Evolutionary conservation across 257 asterid genomes (phyloP), one percentile per base, ranked within the genome.

Genomic region (Solanum rostratum): DNA sequence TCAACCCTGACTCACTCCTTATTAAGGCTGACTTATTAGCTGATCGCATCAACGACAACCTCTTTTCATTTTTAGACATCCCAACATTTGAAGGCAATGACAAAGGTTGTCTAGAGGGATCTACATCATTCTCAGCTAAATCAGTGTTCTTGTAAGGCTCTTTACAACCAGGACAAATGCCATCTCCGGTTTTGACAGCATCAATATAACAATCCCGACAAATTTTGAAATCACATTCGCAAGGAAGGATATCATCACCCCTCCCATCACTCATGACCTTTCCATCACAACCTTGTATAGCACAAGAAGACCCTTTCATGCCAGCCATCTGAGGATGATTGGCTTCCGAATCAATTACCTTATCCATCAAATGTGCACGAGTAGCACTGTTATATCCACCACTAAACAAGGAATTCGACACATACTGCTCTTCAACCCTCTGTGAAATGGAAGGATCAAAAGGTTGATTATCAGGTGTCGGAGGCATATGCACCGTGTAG

Each of bases 271-370:
- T 94, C 98, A 94, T 90, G 39, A 93, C 98, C 53, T 91, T 93
- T 7, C 97, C 99, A 86, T 95, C 98, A 43, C 99, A 95, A 5
- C 99, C 99, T 53, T 87, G 90, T 33, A 95, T 84, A 4, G 98
- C 90, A 85, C 99, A 95, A 0, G 93, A 92, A 1, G 99, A 94
- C 49, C 99, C 99, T 88, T 92, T 94, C 41, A 90, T 89, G 43
- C 98, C 98, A 45, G 97, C 97, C 97, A 94, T 94, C 88, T 95
- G 99, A 4, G 99, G 99, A 88, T 95, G 98, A 84, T 83, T 93
- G 45, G 94, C 86, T 83, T 92, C 97, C 0, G 98, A 93, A 29
- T 96, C 99, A 10, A 92, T 96, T 88, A 96, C 99, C 91, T 96
- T 96, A 85, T 96, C 98, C 99, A 96, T 96, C 87, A 94, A 84